A percentile compares a stretch with the other conserved stretches of the same genome.
These are phyloP conservation scores for Thelephora terrestris DNA, from an alignment of 1,284 basidiomycete genomes.

Conservation along the genomic window DNA sequence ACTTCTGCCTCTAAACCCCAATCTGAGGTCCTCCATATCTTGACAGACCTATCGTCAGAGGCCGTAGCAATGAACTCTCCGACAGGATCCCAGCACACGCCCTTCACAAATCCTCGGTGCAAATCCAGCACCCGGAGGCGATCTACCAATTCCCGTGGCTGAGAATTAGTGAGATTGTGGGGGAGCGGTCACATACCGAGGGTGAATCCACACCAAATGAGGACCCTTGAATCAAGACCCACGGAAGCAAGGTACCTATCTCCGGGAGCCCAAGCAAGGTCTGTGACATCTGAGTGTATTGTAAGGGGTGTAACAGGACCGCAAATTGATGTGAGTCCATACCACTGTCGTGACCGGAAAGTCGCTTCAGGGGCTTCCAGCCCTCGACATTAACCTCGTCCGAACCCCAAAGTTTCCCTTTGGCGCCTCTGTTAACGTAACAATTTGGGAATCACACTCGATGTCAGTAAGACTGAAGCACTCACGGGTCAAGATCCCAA, in stretches of 20 bases:
- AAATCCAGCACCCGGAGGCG: slow-evolving; percentile 75
- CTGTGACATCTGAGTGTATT: slow-evolving; percentile 70
- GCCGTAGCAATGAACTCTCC: slow-evolving; percentile 95
- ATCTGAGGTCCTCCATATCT: slow-evolving; percentile 92
- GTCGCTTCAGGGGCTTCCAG: slow-evolving; percentile 88
- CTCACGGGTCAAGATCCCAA: slow-evolving; percentile 94
- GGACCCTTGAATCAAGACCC: slow-evolving; percentile 83
- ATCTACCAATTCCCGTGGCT: slow-evolving; percentile 29
- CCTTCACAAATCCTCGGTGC: slow-evolving; percentile 97
- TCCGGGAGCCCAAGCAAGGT: slow-evolving; percentile 90
- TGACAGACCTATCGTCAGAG: slow-evolving; percentile 93
- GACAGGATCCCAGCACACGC: slow-evolving; percentile 96
- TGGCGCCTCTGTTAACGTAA: slow-evolving; percentile 44
- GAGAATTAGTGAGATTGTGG: background rate
- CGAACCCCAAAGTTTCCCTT: slow-evolving; percentile 84
- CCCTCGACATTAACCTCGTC: slow-evolving; percentile 95
- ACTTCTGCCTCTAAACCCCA: slow-evolving; percentile 84
- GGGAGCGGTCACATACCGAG: slow-evolving; percentile 46
- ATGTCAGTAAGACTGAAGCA: slow-evolving; percentile 13
- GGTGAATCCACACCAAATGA: slow-evolving; percentile 89
- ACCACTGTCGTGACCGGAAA: slow-evolving; percentile 94
- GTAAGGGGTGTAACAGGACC: slow-evolving; percentile 8
- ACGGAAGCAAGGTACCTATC: slow-evolving; percentile 92
- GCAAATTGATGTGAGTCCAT: slow-evolving; percentile 9
- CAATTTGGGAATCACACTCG: background rate